Evolutionary conservation across 495 filamentous ascomycete species (phyloP).

Genomic region (Penicillium nucicola): DNA sequence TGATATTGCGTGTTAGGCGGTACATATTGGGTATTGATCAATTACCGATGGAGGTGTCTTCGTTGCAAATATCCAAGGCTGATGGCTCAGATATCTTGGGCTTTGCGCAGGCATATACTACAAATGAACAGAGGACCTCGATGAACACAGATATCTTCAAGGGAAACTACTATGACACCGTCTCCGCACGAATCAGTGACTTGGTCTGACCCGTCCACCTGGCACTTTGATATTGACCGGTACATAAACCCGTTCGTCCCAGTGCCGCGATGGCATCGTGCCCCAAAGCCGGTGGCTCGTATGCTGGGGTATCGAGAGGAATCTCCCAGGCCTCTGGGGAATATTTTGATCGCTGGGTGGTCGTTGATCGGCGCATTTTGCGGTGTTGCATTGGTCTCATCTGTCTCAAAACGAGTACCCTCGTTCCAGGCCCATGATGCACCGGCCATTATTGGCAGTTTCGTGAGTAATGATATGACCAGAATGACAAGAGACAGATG

Average conservation of each 20-base stretch:
- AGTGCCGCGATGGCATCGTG: constrained; percentile 34
- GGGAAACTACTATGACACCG: constrained; percentile 3
- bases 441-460: constrained; percentile 40
- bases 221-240: constrained; percentile 64
- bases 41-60: background rate
- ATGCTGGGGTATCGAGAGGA: constrained; percentile 39
- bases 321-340: constrained; percentile 30
- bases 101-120: background rate
- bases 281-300: constrained; percentile 37
- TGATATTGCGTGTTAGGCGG: background rate
- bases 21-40: background rate
- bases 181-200: constrained; percentile 1
- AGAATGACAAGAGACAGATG: background rate
- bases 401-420: constrained; percentile 37
- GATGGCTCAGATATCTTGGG: background rate
- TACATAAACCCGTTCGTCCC: constrained; percentile 63
- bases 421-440: constrained; percentile 34
- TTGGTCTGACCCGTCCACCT: constrained; percentile 17
- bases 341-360: constrained; percentile 40
- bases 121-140: too few species aligned
- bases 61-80: background rate
- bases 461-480: constrained; percentile 39
- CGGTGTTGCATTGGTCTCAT: constrained; percentile 40
- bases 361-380: constrained; percentile 43
- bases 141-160: background rate